phyloP scores from a whole-genome alignment of 2,329 filamentous ascomycete species.

The Ophiognomonia clavigignenti-juglandacearum region DNA sequence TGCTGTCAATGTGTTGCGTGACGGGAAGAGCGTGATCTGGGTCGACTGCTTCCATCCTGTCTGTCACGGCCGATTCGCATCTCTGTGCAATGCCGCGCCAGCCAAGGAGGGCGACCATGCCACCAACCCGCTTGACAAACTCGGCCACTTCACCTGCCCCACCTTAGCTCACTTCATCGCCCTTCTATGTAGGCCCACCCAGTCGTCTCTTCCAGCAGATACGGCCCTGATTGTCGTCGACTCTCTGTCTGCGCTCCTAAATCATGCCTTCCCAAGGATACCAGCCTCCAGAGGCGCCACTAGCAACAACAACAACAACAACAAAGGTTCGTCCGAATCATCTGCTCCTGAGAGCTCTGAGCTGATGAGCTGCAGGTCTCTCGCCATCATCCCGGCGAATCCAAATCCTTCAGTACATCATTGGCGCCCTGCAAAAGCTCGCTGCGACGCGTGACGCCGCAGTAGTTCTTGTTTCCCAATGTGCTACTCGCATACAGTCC shows the following conservation, averaged over 20 bases:
- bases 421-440: conserved; percentile 68
- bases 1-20: conserved; percentile 56
- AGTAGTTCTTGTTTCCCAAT: conserved; percentile 72
- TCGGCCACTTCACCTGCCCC: conserved; percentile 47
- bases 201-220: conserved; percentile 54
- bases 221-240: conserved; percentile 73
- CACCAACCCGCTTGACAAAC: conserved; percentile 25
- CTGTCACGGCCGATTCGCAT: conserved; percentile 30
- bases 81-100: conserved; percentile 20
- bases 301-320: conserved; percentile 36
- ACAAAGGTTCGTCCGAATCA: conserved; percentile 30
- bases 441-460: conserved; percentile 69
- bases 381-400: conserved; percentile 35
- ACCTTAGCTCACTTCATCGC: conserved; percentile 71
- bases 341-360: background rate
- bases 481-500: conserved; percentile 71
- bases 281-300: conserved; percentile 31
- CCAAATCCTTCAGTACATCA: conserved; percentile 56
- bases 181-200: conserved; percentile 63
- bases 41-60: conserved; percentile 54
- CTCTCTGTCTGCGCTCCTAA: conserved; percentile 70
- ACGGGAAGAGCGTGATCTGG: conserved; percentile 68
- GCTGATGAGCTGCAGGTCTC: conserved; percentile 10
- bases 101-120: conserved; percentile 4
- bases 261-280: conserved; percentile 67